A percentile compares a stretch with the other conserved stretches of the same genome.
phyloP scores from a whole-genome alignment of 495 filamentous ascomycete species.

The Hyaloscypha finlandica region DNA sequence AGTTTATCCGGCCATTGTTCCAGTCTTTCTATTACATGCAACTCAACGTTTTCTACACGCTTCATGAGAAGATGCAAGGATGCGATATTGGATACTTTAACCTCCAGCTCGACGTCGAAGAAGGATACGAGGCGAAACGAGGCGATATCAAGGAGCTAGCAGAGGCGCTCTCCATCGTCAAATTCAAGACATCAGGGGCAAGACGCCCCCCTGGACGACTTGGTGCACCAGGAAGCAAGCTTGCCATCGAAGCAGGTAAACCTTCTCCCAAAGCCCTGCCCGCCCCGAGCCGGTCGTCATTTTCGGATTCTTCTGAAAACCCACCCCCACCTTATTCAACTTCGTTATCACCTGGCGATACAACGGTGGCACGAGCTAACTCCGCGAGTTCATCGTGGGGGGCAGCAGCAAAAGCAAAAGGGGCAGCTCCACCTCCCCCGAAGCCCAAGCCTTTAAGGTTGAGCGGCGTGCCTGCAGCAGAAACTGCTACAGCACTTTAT shows the following conservation, averaged over 20 bases:
- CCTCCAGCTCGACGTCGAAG: conserved; percentile 83
- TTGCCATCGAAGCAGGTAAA: conserved; percentile 37
- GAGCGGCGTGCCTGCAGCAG: conserved; percentile 59
- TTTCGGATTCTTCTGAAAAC: conserved; percentile 54
- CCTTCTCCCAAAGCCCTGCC: conserved; percentile 19
- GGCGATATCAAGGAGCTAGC: conserved; percentile 81
- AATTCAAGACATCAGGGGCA: conserved; percentile 82
- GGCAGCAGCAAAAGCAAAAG: conserved; percentile 75
- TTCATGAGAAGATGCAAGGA: conserved; percentile 96
- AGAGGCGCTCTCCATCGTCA: conserved; percentile 79
- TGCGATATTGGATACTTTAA: conserved; percentile 98
- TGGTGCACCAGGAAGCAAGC: conserved; percentile 43
- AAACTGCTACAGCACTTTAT: conserved; percentile 84
- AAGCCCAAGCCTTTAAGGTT: conserved; percentile 85
- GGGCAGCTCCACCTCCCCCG: conserved; percentile 84
- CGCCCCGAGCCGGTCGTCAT: conserved; percentile 8
- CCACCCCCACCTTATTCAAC: conserved; percentile 70
- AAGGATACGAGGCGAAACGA: conserved; percentile 83
- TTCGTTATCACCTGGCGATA: conserved; percentile 33
- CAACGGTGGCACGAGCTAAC: conserved; percentile 47
- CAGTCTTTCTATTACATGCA: conserved; percentile 99
- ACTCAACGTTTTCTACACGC: conserved; percentile 97
- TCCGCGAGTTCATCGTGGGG: conserved; percentile 59
- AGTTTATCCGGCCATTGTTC: conserved; percentile 97
- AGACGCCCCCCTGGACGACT: conserved; percentile 53